Percentiles rank a stretch among this genome's conserved stretches.
These are phyloP conservation scores for Hydnum rufescens DNA, from an alignment of 768 basidiomycete genomes.

Conservation along the genomic window DNA sequence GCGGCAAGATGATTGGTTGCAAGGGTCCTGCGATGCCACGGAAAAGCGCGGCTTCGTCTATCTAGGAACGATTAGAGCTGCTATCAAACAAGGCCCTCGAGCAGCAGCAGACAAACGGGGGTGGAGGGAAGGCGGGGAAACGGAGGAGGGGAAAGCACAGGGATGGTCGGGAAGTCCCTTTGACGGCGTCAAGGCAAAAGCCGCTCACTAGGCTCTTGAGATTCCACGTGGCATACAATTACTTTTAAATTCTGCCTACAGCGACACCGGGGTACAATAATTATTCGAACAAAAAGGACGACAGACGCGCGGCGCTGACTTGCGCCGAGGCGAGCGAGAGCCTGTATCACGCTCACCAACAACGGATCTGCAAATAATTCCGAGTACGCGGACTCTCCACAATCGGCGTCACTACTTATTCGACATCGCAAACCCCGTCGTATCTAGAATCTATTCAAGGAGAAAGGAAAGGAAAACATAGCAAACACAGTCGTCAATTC, in stretches of 20 bases:
- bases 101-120: no score
- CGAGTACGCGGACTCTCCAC: no score
- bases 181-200: not conserved
- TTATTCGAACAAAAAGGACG: not conserved
- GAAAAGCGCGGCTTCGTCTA: not conserved
- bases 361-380: no score
- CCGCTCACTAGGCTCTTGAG: not conserved
- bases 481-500: not conserved
- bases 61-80: no score
- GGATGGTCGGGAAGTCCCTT: not conserved
- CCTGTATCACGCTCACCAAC: no score
- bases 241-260: not conserved
- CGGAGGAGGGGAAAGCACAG: not conserved
- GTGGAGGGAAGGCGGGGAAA: not conserved
- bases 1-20: not conserved
- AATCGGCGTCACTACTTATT: slow-evolving; percentile 32
- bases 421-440: slow-evolving; percentile 67
- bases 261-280: not conserved
- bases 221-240: not conserved
- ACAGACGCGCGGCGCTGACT: not conserved
- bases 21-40: not conserved
- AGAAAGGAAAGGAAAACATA: not conserved
- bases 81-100: no score
- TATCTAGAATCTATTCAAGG: slow-evolving; percentile 43
- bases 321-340: no score